Evolutionary conservation across 108 stramenopile species (phyloP), one percentile per base, ranked within the genome.

Genomic region (Pseudonitzschia multistriata): DNA sequence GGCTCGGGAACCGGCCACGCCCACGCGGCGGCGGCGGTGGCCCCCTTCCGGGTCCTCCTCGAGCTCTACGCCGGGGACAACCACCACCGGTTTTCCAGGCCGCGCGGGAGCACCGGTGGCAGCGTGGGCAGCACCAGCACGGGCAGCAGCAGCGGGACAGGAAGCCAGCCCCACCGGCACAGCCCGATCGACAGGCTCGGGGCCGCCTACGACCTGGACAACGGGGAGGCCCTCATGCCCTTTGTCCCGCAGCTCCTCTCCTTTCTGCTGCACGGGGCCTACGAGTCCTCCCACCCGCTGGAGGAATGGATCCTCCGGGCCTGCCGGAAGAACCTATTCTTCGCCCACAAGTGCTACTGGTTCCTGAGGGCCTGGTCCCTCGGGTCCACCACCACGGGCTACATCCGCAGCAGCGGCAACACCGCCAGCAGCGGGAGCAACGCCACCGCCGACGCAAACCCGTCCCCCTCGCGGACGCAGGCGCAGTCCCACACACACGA

Each of bases 331-430:
- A 83, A 95, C 70, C 47, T 92, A 6, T 81, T 84, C 62, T 95
- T 95, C 82, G 89, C 91, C 10, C 94, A 95, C 69, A 79, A 86
- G 49, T 92, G 90, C 62, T 95, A 85, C 66, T 95, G 94, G 94
- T 92, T 92, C 66, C 66, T 95, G 49, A 48, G 90, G 35, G 88
- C 89, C 13, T 95, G 94, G 94, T 87, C 84, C 56, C 76, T 90
- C 35, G 80, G 84, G 76, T 81, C 50, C 21, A 54, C 67, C 28
- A 57, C 73, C 15, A 45, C 0, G 17, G 1, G 14, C 31, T 19
- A 19, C 11, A 24, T 52, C 25, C 50, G 24, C 50, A 52, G 25
- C 42, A 27, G 8, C 24, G 29, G n/a, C n/a, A n/a, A n/a, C n/a
- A n/a, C n/a, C n/a, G n/a, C n/a, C n/a, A n/a, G n/a, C n/a, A n/a